These are phyloP conservation scores for Suillus discolor DNA, from an alignment of 768 basidiomycete species.

Conservation along the genomic window DNA sequence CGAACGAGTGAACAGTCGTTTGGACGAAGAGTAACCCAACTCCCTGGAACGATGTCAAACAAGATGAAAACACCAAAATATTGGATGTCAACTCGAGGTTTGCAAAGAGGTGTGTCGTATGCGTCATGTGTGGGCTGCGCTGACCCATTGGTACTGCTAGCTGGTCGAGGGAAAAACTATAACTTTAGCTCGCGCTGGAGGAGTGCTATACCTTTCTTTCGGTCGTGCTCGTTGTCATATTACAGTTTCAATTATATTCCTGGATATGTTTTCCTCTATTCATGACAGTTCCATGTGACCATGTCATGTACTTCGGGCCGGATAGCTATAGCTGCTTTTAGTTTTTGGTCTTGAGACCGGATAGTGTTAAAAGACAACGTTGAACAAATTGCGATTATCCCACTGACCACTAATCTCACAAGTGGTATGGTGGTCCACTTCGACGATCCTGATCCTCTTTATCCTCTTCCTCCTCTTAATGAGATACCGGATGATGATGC, in stretches of 20 bases:
- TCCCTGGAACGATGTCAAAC: slow-evolving; percentile 86
- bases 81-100: slow-evolving; percentile 73
- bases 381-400: not conserved
- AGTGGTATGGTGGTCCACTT: slow-evolving; percentile 39
- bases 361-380: not conserved
- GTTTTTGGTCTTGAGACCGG: not conserved
- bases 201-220: slow-evolving; percentile 7
- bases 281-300: slow-evolving; percentile 1
- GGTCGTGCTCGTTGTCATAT: slow-evolving; percentile 17
- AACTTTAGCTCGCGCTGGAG: slow-evolving; percentile 18
- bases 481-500: slow-evolving; percentile 43
- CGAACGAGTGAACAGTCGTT: slow-evolving; percentile 40
- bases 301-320: not conserved
- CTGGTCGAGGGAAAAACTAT: slow-evolving; percentile 78
- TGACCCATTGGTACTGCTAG: slow-evolving; percentile 38
- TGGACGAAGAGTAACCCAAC: slow-evolving; percentile 78
- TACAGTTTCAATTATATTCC: slow-evolving; percentile 22
- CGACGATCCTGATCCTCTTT: slow-evolving; percentile 42
- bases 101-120: slow-evolving; percentile 53
- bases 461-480: slow-evolving; percentile 40
- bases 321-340: not conserved
- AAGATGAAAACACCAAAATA: slow-evolving; percentile 74
- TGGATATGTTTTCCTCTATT: slow-evolving; percentile 4
- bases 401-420: slow-evolving; percentile 16
- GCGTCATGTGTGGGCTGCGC: not conserved